A percentile compares a stretch with the other conserved stretches of the same genome.
Conservation (phyloP, 495 filamentous ascomycete species). For the Elasticomyces elasticus region DNA sequence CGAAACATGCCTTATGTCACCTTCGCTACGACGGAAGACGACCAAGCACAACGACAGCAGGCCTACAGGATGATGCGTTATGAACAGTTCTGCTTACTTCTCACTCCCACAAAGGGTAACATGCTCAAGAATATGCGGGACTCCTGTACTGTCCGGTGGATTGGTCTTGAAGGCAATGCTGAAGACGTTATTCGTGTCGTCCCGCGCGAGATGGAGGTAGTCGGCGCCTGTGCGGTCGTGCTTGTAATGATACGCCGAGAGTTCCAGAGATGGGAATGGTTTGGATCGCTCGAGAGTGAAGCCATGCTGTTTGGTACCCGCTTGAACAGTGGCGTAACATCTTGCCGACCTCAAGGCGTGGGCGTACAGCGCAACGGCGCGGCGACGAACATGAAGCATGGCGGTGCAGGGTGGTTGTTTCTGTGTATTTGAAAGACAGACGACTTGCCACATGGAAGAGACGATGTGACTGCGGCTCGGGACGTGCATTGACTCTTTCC, state of each 20-base stretch:
- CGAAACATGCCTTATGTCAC: too few relatives aligned
- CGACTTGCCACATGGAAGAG: too few relatives aligned
- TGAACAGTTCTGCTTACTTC: conserved; percentile 49
- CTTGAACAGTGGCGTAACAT: conserved; percentile 52
- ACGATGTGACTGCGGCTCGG: too few relatives aligned
- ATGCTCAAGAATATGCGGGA: conserved; percentile 96
- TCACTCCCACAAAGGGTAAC: conserved; percentile 94
- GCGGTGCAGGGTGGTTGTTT: neutral
- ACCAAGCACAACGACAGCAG: too few relatives aligned
- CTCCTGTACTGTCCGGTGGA: conserved; percentile 87
- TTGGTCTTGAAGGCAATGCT: conserved; percentile 98
- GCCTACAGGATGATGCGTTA: neutral
- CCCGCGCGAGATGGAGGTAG: conserved; percentile 85
- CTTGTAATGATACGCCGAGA: conserved; percentile 78
- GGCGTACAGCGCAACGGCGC: conserved; percentile 8
- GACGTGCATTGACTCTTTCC: too few relatives aligned
- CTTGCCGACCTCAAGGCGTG: conserved; percentile 1
- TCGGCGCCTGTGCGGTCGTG: conserved; percentile 93
- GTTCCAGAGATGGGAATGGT: conserved; percentile 84
- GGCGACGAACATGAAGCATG: too few relatives aligned
- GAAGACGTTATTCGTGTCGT: conserved; percentile 98
- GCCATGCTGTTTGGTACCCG: conserved; percentile 79
- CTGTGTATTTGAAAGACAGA: too few relatives aligned
- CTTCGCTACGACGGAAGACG: too few relatives aligned
- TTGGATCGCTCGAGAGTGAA: conserved; percentile 83